Evolutionary conservation across 768 basidiomycete genomes (phyloP), one percentile per base, ranked within the genome.

Genomic region (Rossbeevera mucosa): DNA sequence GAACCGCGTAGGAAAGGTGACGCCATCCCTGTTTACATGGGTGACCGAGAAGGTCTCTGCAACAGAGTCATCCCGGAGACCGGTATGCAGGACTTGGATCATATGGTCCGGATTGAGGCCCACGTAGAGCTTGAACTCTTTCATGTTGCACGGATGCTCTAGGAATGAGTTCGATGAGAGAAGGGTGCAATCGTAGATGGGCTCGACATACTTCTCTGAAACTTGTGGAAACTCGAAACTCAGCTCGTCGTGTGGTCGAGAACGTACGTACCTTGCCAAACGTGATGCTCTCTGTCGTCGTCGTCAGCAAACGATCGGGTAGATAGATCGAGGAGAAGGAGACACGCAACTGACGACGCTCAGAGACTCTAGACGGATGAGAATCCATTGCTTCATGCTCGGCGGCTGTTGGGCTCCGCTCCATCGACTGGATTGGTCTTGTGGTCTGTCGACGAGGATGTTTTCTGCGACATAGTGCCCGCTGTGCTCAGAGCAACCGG

Each of bases 81-180:
- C 71, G 0, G 80, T 66, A 46, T 81, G 80, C 9, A 91, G 71
- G 29, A 86, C 79, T 62, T 90, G 82, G 2, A 74, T 79, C 80
- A 91, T 79, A 60, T 80, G 78, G 58, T 88, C 82, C 53, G 80
- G 76, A 21, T 78, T 75, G 33, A 78, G 69, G 6, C 88, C 90
- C 18, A 83, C 79, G 52, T 79, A 82, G 11, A 91, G 62, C 64
- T 83, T 85, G 73, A 91, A 86, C 51, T 90, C 86, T 63, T 88
- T 88, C 83, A 88, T 83, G 60, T 90, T 90, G 63, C 90, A 91
- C 28, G 88, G 87, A 67, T 91, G 88, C 18, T 78, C 88, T 91
- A 54, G n/a, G 4, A 12, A 4, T 14, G 24, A 40, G 1, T n/a
- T 4, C 14, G 9, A 5, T 33, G 7, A 33, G 31, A 33, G 31